Evolutionary conservation across 31 red algal species (phyloP).

Genomic region (Asparagopsis taxiformis): DNA sequence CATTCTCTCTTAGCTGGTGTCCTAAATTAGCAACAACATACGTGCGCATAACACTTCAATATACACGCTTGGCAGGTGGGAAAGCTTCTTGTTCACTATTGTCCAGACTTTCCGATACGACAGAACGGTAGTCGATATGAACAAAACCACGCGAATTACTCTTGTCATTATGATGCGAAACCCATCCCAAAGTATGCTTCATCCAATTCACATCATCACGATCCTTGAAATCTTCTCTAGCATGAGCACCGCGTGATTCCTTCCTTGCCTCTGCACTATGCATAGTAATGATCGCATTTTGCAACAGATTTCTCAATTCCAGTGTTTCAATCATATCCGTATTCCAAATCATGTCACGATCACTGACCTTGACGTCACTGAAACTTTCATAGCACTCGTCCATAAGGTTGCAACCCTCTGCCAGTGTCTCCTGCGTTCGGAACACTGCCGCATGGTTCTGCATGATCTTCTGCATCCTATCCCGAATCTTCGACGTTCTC

Average conservation of each 20-base stretch:
- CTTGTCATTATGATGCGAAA: constrained; percentile 47
- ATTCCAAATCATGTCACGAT: constrained; percentile 94
- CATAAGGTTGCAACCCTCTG: constrained; percentile 78
- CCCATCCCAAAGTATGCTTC: constrained; percentile 94
- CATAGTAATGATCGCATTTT: constrained; percentile 90
- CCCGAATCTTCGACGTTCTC: constrained; percentile 67
- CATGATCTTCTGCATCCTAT: constrained; percentile 93
- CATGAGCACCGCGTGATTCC: constrained; percentile 94
- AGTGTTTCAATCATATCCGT: constrained; percentile 96
- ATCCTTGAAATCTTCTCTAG: constrained; percentile 90
- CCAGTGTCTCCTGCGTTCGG: constrained; percentile 71
- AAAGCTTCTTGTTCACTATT: constrained; percentile 70
- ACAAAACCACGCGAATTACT: constrained; percentile 52
- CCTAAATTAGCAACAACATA: constrained; percentile 2
- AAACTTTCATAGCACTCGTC: constrained; percentile 80
- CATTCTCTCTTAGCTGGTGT: background rate
- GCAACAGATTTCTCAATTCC: constrained; percentile 89
- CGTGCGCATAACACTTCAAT: constrained; percentile 52
- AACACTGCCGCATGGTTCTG: constrained; percentile 93
- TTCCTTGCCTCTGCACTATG: constrained; percentile 90
- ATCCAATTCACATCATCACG: constrained; percentile 91
- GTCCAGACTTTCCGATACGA: constrained; percentile 75
- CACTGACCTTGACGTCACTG: constrained; percentile 65
- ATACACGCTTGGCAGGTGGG: constrained; percentile 85
- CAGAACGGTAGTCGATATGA: constrained; percentile 89